Evolutionary conservation across 2,329 filamentous ascomycete species (phyloP).

Genomic region (Fusarium newnesense): DNA sequence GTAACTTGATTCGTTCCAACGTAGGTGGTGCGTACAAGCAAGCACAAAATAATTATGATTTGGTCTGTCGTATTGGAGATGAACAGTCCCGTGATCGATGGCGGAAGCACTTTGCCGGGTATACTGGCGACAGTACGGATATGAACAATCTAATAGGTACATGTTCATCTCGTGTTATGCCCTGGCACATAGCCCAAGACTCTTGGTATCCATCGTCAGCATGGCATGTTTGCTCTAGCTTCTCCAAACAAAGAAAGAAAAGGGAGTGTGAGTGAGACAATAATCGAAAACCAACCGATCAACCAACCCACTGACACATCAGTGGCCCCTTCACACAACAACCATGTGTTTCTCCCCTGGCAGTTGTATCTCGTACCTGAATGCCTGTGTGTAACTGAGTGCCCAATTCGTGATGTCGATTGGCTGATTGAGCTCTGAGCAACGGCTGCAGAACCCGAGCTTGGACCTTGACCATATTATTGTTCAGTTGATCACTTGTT

Average conservation of each 20-base stretch:
- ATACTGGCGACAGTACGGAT: conserved; percentile 2
- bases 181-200: neutral
- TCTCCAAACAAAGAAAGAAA: conserved; percentile 3
- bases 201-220: neutral
- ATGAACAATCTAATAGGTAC: neutral
- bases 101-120: conserved; percentile 19
- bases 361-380: conserved; percentile 14
- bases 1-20: neutral
- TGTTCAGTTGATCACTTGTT: neutral
- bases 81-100: conserved; percentile 19
- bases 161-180: neutral
- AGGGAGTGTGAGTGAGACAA: conserved; percentile 22
- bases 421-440: neutral
- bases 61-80: neutral
- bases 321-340: neutral
- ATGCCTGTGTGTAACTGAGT: conserved; percentile 4
- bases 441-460: conserved; percentile 11
- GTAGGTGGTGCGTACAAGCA: neutral
- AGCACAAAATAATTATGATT: neutral
- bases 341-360: conserved; percentile 15
- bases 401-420: conserved; percentile 9
- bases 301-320: conserved; percentile 6
- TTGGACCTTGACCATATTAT: neutral
- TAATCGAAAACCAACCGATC: neutral
- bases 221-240: conserved; percentile 10